Conservation (phyloP, 2,329 filamentous ascomycete species). For the Botrytis porri region DNA sequence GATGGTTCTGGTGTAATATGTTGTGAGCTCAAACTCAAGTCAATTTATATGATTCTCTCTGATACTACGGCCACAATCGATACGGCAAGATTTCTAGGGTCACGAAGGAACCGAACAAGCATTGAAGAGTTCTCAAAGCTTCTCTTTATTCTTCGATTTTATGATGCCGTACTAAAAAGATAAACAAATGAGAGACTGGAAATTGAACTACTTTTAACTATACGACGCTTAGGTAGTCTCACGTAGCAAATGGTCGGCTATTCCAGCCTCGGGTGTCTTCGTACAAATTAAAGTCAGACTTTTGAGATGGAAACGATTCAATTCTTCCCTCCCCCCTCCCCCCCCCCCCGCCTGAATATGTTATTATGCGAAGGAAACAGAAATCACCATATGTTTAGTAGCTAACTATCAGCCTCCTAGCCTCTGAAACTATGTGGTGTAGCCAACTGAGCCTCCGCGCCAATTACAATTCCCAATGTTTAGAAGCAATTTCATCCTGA, state of each 20-base stretch:
- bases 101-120: not conserved
- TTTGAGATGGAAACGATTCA: not conserved
- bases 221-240: not conserved
- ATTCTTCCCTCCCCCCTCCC: not conserved
- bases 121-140: not conserved
- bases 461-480: not conserved
- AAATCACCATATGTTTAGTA: not conserved
- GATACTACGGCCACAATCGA: not conserved
- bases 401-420: not conserved
- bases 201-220: not conserved
- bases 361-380: not conserved
- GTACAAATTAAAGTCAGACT: not conserved
- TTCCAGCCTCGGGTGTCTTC: not conserved
- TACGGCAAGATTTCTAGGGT: not conserved
- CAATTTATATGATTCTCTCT: not conserved
- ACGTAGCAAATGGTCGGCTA: no score
- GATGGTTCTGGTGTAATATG: no score
- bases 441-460: not conserved
- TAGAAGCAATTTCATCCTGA: not conserved
- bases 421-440: not conserved
- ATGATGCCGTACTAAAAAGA: not conserved
- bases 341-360: rapidly evolving
- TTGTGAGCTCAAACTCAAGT: rapidly evolving
- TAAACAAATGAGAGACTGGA: not conserved
- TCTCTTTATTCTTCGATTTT: not conserved